A percentile compares a stretch with the other conserved stretches of the same genome.
phyloP scores from a whole-genome alignment of 352 stramenopile species.

The Globisporangium nodosum region DNA sequence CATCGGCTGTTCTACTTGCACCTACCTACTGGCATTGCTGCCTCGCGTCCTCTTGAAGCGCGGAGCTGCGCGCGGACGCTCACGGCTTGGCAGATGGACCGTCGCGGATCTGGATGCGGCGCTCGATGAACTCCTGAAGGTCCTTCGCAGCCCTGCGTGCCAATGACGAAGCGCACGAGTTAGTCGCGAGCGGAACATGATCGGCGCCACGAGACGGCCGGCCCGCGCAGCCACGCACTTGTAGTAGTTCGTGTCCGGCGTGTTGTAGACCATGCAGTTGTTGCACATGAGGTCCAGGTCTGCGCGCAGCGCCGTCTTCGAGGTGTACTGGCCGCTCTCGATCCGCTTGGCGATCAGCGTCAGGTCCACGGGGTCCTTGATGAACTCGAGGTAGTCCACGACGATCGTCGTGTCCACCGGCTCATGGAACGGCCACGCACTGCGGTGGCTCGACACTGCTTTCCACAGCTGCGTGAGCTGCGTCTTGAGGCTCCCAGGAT shows the following conservation, averaged over 20 bases:
- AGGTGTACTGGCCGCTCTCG: slow-evolving; percentile 85
- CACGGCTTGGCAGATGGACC: background rate
- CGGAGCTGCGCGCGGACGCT: background rate
- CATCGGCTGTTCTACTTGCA: background rate
- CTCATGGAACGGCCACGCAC: slow-evolving; percentile 97
- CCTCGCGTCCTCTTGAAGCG: background rate
- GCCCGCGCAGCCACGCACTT: slow-evolving; percentile 56
- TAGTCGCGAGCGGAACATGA: background rate
- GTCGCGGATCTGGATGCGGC: slow-evolving; percentile 53
- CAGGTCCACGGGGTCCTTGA: slow-evolving; percentile 94
- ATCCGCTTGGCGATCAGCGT: slow-evolving; percentile 81
- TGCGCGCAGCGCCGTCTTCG: slow-evolving; percentile 87
- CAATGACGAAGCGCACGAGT: background rate
- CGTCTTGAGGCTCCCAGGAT: slow-evolving; percentile 77
- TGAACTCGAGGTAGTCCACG: slow-evolving; percentile 95
- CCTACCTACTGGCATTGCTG: background rate
- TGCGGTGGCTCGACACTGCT: slow-evolving; percentile 92
- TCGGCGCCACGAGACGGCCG: background rate
- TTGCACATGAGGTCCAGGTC: slow-evolving; percentile 96
- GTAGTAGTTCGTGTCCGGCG: slow-evolving; percentile 93
- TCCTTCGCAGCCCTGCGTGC: slow-evolving; percentile 62
- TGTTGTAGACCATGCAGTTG: slow-evolving; percentile 98
- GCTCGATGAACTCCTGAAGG: slow-evolving; percentile 68
- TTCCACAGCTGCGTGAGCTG: slow-evolving; percentile 86
- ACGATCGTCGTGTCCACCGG: slow-evolving; percentile 94